These are phyloP conservation scores for Auricularia auricula-judae DNA, from an alignment of 768 basidiomycete species.

Conservation along the genomic window DNA sequence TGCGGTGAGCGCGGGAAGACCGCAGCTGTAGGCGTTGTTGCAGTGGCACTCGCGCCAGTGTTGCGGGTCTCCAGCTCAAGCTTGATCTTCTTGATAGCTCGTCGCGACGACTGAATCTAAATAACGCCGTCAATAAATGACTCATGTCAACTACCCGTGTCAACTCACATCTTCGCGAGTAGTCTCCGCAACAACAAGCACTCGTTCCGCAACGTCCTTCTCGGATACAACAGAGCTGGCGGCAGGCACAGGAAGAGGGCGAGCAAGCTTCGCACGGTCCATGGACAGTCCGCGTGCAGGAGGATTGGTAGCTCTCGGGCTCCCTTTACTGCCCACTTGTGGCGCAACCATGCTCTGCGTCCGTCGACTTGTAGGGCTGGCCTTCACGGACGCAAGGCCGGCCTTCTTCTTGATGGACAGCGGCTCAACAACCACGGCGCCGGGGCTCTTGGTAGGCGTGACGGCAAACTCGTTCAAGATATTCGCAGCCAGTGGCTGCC, in stretches of 20 bases:
- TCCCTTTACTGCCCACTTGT: not conserved
- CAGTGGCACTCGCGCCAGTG: conserved; percentile 1
- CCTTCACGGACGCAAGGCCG: conserved; percentile 26
- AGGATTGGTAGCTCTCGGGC: not conserved
- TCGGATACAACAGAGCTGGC: not conserved
- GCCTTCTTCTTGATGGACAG: conserved; percentile 79
- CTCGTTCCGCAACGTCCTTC: conserved; percentile 32
- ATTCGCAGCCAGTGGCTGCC: not conserved
- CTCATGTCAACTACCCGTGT: not conserved
- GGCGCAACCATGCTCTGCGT: not conserved
- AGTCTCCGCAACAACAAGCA: conserved; percentile 39
- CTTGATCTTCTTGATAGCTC: conserved; percentile 65
- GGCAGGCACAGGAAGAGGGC: not conserved
- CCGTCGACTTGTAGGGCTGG: not conserved
- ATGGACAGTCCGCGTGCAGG: not conserved
- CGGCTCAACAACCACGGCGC: conserved; percentile 44
- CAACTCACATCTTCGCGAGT: conserved; percentile 55
- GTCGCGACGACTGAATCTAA: conserved; percentile 62
- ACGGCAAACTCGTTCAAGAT: not conserved
- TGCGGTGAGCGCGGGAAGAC: conserved; percentile 22
- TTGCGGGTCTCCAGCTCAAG: conserved; percentile 34
- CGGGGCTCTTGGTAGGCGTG: conserved; percentile 20
- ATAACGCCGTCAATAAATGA: conserved; percentile 3
- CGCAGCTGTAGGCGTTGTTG: conserved; percentile 1
- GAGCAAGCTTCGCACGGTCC: not conserved